A percentile compares a stretch with the other conserved stretches of the same genome.
Conservation (phyloP, 2,329 filamentous ascomycete genomes). For the Pseudogymnoascus sp. region DNA sequence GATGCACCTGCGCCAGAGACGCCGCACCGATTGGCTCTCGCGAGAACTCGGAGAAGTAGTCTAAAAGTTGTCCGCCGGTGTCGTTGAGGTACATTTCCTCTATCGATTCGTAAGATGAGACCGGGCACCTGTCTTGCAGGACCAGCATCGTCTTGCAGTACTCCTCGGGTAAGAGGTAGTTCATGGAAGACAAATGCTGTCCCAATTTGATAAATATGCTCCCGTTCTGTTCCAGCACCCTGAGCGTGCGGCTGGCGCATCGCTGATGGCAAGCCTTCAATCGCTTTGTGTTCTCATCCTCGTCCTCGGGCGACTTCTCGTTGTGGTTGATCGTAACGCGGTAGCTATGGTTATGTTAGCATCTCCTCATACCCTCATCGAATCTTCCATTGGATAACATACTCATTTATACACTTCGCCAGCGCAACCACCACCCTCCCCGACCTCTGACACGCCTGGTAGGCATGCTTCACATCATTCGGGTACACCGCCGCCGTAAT, state of each 20-base stretch:
- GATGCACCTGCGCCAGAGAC: slow-evolving; percentile 88
- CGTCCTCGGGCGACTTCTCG: slow-evolving; percentile 48
- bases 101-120: slow-evolving; percentile 82
- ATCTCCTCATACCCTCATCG: background rate
- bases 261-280: slow-evolving; percentile 82
- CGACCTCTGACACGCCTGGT: slow-evolving; percentile 66
- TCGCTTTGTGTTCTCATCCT: slow-evolving; percentile 55
- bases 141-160: slow-evolving; percentile 97
- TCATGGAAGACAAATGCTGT: slow-evolving; percentile 89
- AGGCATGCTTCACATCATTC: slow-evolving; percentile 67
- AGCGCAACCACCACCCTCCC: slow-evolving; percentile 70
- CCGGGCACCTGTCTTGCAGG: slow-evolving; percentile 88
- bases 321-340: slow-evolving; percentile 69
- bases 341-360: slow-evolving; percentile 52
- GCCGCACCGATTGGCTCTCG: slow-evolving; percentile 78
- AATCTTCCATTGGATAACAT: slow-evolving; percentile 26
- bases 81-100: slow-evolving; percentile 78
- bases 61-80: slow-evolving; percentile 68
- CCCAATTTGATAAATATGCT: slow-evolving; percentile 98
- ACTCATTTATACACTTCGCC: slow-evolving; percentile 84
- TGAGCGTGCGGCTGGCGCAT: slow-evolving; percentile 80
- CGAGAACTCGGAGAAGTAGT: slow-evolving; percentile 82
- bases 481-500: slow-evolving; percentile 40
- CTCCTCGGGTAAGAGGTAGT: slow-evolving; percentile 81
- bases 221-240: slow-evolving; percentile 87